phyloP scores from a whole-genome alignment of 257 asterid species.

The Solanum acaule region DNA sequence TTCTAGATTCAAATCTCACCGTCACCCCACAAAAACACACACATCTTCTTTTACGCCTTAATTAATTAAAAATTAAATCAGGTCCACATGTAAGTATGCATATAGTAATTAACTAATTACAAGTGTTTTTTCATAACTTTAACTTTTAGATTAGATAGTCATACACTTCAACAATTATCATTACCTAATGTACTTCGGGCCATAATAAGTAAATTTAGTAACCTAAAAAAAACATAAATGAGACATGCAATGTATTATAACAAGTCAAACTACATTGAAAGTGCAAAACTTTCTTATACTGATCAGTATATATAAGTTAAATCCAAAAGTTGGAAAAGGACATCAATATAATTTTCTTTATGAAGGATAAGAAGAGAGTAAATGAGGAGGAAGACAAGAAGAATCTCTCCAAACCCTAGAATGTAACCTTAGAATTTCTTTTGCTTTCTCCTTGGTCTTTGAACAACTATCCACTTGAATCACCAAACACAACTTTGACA shows the following conservation, averaged over 20 bases:
- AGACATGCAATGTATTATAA: not conserved
- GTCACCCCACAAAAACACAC: not conserved
- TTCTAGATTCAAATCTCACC: not conserved
- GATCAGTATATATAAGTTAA: not conserved
- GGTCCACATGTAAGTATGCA: too few species aligned
- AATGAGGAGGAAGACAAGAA: slow-evolving; percentile 47
- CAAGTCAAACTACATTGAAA: not conserved
- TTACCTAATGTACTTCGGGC: too few species aligned
- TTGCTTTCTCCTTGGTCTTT: slow-evolving; percentile 46
- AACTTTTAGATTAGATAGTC: not conserved
- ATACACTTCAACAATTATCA: not conserved
- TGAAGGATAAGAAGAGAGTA: slow-evolving; percentile 44
- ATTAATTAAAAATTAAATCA: not conserved
- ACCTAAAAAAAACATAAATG: not conserved
- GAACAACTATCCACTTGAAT: slow-evolving; percentile 35
- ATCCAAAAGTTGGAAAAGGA: not conserved
- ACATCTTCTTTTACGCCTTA: not conserved
- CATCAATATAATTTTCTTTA: not conserved
- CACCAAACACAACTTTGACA: slow-evolving; percentile 60
- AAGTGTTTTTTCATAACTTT: not conserved
- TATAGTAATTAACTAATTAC: not conserved
- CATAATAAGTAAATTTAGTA: not conserved
- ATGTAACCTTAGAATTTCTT: slow-evolving; percentile 42
- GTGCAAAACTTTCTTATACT: not conserved
- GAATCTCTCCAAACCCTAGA: slow-evolving; percentile 69